Conservation (phyloP, 306 rosid species). For the Neltuma alba region DNA sequence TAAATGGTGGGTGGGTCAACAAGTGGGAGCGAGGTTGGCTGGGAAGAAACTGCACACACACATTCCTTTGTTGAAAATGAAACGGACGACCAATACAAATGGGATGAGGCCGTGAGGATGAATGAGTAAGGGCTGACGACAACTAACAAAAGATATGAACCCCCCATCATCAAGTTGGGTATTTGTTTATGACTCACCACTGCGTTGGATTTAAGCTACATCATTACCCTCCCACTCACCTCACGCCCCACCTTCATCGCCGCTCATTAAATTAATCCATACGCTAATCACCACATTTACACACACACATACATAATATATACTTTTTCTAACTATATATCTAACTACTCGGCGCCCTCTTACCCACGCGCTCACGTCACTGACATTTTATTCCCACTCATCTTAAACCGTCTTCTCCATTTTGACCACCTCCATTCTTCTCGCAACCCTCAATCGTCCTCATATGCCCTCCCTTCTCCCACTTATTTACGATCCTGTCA, state of each 20-base stretch:
- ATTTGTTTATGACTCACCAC: not conserved
- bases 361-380: not conserved
- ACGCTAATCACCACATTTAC: not conserved
- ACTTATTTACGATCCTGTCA: not conserved
- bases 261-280: not conserved
- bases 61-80: not conserved
- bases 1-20: not conserved
- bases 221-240: not conserved
- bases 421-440: constrained; percentile 8
- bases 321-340: not conserved
- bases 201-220: constrained; percentile 4
- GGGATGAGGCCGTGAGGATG: not conserved
- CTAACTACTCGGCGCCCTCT: not conserved
- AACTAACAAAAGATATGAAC: not conserved
- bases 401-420: not conserved
- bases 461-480: not conserved
- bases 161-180: not conserved
- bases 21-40: not conserved
- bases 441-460: not conserved
- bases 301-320: no score
- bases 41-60: not conserved
- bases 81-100: not conserved
- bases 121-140: not conserved
- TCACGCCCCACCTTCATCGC: not conserved
- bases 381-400: not conserved